Conservation (phyloP, 2,329 filamentous ascomycete genomes). For the Paecilomyces variotii region DNA sequence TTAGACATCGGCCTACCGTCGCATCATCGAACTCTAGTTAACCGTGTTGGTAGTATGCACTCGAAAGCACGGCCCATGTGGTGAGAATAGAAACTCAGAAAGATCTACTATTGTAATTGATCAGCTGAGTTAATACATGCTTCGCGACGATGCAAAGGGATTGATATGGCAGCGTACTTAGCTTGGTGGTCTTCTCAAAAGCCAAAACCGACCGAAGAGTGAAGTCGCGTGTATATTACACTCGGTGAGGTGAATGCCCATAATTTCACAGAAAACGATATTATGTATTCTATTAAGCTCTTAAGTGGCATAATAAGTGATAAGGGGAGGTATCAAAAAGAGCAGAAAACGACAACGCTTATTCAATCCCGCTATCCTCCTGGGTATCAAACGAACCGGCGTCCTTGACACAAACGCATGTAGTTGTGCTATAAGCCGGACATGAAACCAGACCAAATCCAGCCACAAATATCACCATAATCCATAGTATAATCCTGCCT, state of each 20-base stretch:
- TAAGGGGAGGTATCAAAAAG: conserved; percentile 12
- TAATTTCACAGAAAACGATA: background rate
- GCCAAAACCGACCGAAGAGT: background rate
- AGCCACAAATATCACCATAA: background rate
- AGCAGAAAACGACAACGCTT: conserved; percentile 8
- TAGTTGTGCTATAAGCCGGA: conserved; percentile 2
- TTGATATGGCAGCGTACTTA: too few species aligned
- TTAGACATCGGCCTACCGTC: too few species aligned
- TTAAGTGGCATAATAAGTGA: background rate
- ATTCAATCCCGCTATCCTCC: conserved; percentile 8
- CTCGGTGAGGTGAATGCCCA: background rate
- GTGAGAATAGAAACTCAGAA: too few species aligned
- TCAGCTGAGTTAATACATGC: too few species aligned
- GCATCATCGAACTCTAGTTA: too few species aligned
- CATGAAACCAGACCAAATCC: background rate
- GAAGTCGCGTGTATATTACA: background rate
- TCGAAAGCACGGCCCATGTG: too few species aligned
- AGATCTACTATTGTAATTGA: too few species aligned
- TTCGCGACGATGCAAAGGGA: too few species aligned
- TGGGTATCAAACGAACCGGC: conserved; percentile 13
- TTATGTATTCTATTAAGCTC: background rate
- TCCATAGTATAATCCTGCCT: background rate
- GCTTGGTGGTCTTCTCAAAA: background rate
- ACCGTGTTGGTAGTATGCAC: too few species aligned
- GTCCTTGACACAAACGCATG: background rate